Base-by-base conservation (phyloP, 1,284 basidiomycete genomes). In the Peniophora sp. region DNA sequence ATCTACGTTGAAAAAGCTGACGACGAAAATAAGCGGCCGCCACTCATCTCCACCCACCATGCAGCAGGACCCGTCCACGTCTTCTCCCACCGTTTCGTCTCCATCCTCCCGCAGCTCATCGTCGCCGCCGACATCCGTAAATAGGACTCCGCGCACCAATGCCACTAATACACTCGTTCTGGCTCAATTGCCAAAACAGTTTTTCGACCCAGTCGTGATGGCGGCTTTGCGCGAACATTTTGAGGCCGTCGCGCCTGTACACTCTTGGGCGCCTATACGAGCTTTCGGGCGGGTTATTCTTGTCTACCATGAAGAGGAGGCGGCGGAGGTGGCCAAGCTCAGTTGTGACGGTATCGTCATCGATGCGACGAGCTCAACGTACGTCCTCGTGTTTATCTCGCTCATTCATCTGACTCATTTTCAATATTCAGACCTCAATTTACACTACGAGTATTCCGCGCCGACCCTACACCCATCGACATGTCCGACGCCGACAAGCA, bases 261-360 rank as follows among this genome's bases (percentile, higher is more conserved):
- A 88, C 60, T 79, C 86, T 58, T 97, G 92, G 92, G 90, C 88
- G 1, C 90, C 92, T 6, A 68, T 97, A 10, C 78, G 77, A n/a
- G 81, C 79, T 2, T 88, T 96, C 60, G 80, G 82, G 0, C 75
- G 93, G 18, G 85, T 92, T 32, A 79, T 97, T 44, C 67, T 93
- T 24, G 90, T 95, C 0, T 97, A 85, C 62, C 74, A 76, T 23
- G 63, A 68, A 5, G 81, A 85, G 20, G 76, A 79, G 36, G 70
- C 77, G 52, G 87, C 82, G 0, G 88, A 89, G 62, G 62, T 64
- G 24, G 85, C 81, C 1, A 88, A 88, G 64, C 60, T 68, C 35
- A 70, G 68, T 39, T 80, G 77, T 58, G 85, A 88, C 65, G 77
- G 78, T 32, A 71, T 88, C 24, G 62, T 76, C 27, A 64, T 88